These are phyloP conservation scores for Penstemon newberryi DNA, from an alignment of 257 asterid species.

Conservation along the genomic window DNA sequence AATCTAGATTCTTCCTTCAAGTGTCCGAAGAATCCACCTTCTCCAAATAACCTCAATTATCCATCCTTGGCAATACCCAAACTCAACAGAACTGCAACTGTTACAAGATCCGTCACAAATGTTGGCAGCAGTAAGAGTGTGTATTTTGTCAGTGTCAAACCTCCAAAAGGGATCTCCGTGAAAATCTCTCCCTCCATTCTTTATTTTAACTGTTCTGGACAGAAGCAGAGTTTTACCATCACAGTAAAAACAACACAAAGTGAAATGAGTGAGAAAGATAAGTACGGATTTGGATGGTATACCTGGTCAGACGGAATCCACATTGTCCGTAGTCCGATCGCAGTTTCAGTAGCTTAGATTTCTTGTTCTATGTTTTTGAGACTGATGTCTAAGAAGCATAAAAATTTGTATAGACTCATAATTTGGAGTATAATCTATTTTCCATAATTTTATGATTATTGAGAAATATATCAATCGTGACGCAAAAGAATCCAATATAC, in stretches of 20 bases:
- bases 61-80: conserved; percentile 73
- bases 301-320: conserved; percentile 61
- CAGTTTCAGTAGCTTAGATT: conserved; percentile 43
- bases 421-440: no score
- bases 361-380: background rate
- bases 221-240: conserved; percentile 62
- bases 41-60: conserved; percentile 55
- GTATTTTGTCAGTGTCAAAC: conserved; percentile 53
- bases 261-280: conserved; percentile 32
- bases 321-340: conserved; percentile 52
- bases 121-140: conserved; percentile 57
- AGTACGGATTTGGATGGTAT: conserved; percentile 58
- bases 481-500: no score
- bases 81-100: conserved; percentile 45
- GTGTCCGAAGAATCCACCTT: conserved; percentile 49
- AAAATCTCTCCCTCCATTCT: conserved; percentile 60
- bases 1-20: conserved; percentile 41
- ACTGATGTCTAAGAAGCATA: background rate
- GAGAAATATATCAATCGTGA: no score
- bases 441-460: no score
- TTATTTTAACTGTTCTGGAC: conserved; percentile 44
- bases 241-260: conserved; percentile 44
- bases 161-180: conserved; percentile 68
- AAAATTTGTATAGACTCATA: conserved; percentile 6
- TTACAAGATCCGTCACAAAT: conserved; percentile 66